A percentile compares a stretch with the other conserved stretches of the same genome.
These are phyloP conservation scores for Triticum monococcum DNA, from an alignment of 176 grass and related monocot species.

Conservation along the genomic window DNA sequence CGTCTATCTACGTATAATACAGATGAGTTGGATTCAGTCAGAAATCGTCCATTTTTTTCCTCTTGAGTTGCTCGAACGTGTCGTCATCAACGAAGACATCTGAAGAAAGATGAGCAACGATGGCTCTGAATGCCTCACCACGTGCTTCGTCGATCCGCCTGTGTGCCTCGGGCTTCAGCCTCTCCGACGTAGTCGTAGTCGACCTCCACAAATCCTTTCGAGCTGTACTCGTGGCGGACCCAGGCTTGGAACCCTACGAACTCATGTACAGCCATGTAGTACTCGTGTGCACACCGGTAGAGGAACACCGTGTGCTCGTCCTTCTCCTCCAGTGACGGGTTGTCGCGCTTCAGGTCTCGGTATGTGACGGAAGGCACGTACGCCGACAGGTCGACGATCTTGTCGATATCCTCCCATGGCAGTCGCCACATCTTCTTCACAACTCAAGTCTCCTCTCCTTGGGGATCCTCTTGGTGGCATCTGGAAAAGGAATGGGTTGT, in stretches of 20 bases:
- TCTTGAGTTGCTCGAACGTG: background rate
- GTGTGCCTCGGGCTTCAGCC: background rate
- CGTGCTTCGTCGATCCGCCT: background rate
- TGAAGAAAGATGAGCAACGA: background rate
- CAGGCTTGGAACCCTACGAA: background rate
- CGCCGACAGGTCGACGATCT: no score
- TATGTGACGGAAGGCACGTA: no score
- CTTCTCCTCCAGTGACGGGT: no score
- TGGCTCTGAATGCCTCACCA: background rate
- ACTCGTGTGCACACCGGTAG: background rate
- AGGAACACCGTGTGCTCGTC: background rate
- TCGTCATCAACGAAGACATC: background rate
- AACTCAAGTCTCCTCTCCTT: no score
- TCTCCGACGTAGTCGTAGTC: background rate
- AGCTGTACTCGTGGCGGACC: background rate
- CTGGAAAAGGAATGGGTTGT: no score
- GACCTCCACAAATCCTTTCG: background rate
- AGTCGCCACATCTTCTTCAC: no score
- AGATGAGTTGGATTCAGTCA: no score
- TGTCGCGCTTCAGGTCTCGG: no score
- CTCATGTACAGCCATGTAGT: background rate
- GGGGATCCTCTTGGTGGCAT: no score
- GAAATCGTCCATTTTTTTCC: no score
- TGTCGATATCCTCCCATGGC: rapidly evolving
- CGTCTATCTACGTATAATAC: no score